Evolutionary conservation across 106 monocot species (phyloP), one percentile per base, ranked within the genome.

Genomic region (Dioscorea zingiberensis): DNA sequence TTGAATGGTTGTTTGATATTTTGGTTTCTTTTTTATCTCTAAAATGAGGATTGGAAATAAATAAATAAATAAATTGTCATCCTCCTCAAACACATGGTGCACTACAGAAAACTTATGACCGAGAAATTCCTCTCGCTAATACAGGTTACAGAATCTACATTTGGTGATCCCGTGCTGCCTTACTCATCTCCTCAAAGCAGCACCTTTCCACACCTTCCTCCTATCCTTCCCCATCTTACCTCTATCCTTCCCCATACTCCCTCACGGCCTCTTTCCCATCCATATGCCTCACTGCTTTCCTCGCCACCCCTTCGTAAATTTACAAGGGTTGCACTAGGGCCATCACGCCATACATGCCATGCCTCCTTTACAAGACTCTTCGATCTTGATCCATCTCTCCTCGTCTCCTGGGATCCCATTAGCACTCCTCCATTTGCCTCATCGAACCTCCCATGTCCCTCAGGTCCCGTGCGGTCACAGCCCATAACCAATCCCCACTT

Each of bases 391-490:
- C 82, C 87, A 86, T n/a, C 30, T 12, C 14, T 57, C 32, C n/a
- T n/a, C 1, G 25, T 67, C 7, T 4, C 70, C 32, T n/a, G n/a
- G 71, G 72, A 48, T 82, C 78, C n/a, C n/a, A n/a, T 51, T 69
- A 87, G 66, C 53, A 73, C 79, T 87, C 82, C 13, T 69, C 78
- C 5, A n/a, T n/a, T n/a, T n/a, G 69, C 54, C 16, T 25, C 0
- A 7, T 46, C 71, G 73, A 87, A 83, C 13, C 30, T 23, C 12
- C 87, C 82, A 70, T 83, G 82, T 54, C 62, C 54, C 53, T 80
- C 87, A n/a, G 18, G 81, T 80, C 46, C 57, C 28, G 74, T 85
- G 81, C 85, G 74, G 81, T 81, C 19, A 81, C 66, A 57, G 75
- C 85, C 74, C 65, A 67, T 67, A 85, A 74, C 62, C 55, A 18